Base-by-base conservation (phyloP, 768 basidiomycete genomes). In the Glaciozyma antarctica region DNA sequence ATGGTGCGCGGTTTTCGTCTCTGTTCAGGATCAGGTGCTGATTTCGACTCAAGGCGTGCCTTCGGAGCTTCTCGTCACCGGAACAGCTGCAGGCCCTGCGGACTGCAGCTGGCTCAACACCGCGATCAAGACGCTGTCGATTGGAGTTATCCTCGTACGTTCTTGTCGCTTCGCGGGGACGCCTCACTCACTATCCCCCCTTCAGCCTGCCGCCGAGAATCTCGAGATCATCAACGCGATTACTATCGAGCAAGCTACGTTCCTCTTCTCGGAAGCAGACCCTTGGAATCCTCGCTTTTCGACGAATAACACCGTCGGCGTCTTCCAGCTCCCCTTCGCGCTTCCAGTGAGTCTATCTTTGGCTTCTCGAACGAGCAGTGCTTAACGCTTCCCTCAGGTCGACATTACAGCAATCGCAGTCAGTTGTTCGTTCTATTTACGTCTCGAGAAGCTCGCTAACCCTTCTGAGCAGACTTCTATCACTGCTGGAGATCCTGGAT, bases 91-190 rank as follows among this genome's bases (percentile, higher is more conserved):
- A 5, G 64, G 64, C 2, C 68, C 68, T 10, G 28, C 58, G 4
- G 62, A 58, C 47, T 85, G 85, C 19, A 81, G 82, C 6, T 88
- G 86, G 87, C 77, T 88, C 28, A 86, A 86, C 70, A 81, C 84
- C 55, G 87, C 82, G 30, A 86, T 88, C 74, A 82, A 84, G 75
- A 78, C 78, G 30, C 81, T 88, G 21, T 76, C 79, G 60, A 79
- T 88, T 4, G 78, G 78, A 9, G 82, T 86, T 0, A 77, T 82
- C 30, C 78, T 88, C 44, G 86, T 64, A 7, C 22, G 62, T 51
- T 21, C 54, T 85, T 3, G 85, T 85, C 22, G 45, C 43, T 3
- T 16, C n/a, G 21, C 19, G 47, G 22, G 7, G 22, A 5, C n/a
- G 8, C 47, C 21, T 8, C 47, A 48, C n/a, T 48, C 4, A 48